phyloP scores from a whole-genome alignment of 495 filamentous ascomycete species.

The Penicillium waksmanii region DNA sequence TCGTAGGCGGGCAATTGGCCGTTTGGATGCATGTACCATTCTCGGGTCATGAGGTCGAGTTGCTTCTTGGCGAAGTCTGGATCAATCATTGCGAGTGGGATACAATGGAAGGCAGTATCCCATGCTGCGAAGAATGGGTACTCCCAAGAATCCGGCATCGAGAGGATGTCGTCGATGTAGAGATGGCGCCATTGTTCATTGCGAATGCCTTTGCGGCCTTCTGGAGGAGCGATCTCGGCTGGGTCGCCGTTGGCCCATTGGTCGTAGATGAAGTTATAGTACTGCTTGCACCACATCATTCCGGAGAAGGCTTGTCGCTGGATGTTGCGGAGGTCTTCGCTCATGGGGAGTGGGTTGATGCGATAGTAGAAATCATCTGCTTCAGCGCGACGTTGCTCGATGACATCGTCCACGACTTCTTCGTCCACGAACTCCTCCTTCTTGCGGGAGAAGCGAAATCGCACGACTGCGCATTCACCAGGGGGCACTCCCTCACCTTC shows the following conservation, averaged over 20 bases:
- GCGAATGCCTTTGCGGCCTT: conserved; percentile 76
- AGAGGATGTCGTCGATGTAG: conserved; percentile 90
- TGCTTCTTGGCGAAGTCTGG: conserved; percentile 98
- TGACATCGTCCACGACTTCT: conserved; percentile 87
- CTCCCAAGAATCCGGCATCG: conserved; percentile 98
- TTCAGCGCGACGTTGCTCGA: conserved; percentile 81
- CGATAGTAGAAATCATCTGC: conserved; percentile 95
- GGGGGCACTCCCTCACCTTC: conserved; percentile 83
- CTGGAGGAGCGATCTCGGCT: conserved; percentile 77
- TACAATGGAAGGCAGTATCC: conserved; percentile 97
- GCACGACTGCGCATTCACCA: conserved; percentile 92
- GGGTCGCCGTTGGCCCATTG: conserved; percentile 90
- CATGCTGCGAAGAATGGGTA: conserved; percentile 98
- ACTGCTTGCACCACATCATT: conserved; percentile 98
- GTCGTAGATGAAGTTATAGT: conserved; percentile 95
- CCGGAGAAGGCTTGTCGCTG: conserved; percentile 92
- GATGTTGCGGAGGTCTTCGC: conserved; percentile 91
- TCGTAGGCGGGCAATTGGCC: conserved; percentile 91
- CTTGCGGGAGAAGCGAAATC: conserved; percentile 81
- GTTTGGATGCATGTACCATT: conserved; percentile 99
- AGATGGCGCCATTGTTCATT: conserved; percentile 93
- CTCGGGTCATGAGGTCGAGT: conserved; percentile 88
- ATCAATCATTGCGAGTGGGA: conserved; percentile 94
- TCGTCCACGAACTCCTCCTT: conserved; percentile 81
- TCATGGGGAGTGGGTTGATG: conserved; percentile 92